Base-by-base conservation (phyloP, 345 rosid species). In the Lumnitzera racemosa region DNA sequence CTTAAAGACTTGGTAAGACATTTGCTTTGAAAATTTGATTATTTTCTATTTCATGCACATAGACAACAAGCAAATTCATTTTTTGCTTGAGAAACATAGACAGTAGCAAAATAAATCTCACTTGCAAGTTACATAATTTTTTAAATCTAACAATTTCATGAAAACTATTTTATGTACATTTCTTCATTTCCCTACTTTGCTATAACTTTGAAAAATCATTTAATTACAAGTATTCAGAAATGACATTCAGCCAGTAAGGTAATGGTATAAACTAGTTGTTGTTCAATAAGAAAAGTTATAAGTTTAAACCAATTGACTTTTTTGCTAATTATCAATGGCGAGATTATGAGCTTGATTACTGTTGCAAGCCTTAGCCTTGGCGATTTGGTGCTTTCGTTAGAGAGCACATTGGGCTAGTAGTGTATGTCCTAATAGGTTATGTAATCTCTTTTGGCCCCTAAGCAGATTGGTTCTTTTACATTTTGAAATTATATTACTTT, bases 211-310 rank as follows among this genome's bases (percentile, higher is more conserved):
- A 12, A 13, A 24, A 24, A 56, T 65, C 63, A 14, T 46, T 50
- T 17, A 8, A 31, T 12, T 80, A 77, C 71, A 84, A 86, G 73
- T 85, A 83, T 65, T 86, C 90, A 0, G 85, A 83, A 67, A 87
- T 87, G 95, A 84, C 77, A 63, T 87, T 79, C 76, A 73, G 86
- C 79, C 81, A 82, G 83, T 76, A 80, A 79, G 77, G 73, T 62
- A 24, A 76, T 70, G 66, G 63, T 64, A 61, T 62, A 57, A 70
- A 51, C 62, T 55, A 68, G 51, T 70, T 55, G 64, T 48, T 68
- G 67, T 65, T 65, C 61, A 68, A 69, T 69, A 76, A 72, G 73
- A 61, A 73, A 77, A 80, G 85, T 80, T 55, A 51, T 70, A 55
- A 55, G 43, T 69, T 52, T 59, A 36, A 67, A 24, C 62, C 27